These are phyloP conservation scores for Glycyrrhiza uralensis DNA, from an alignment of 306 rosid genomes.

Conservation along the genomic window DNA sequence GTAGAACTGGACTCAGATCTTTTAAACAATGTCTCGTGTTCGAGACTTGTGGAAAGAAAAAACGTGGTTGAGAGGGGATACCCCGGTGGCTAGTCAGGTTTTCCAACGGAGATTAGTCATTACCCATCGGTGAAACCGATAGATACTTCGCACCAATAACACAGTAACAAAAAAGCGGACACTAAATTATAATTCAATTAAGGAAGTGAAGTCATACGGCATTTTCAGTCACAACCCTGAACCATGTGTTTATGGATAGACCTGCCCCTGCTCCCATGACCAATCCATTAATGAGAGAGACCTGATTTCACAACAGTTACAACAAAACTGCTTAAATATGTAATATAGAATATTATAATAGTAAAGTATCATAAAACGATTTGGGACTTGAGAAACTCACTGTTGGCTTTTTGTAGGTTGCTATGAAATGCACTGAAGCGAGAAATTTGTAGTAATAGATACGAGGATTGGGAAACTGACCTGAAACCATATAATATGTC, in stretches of 20 bases:
- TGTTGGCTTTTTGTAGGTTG: constrained; percentile 3
- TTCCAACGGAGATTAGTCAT: too few species aligned
- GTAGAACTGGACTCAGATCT: too few species aligned
- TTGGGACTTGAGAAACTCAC: not conserved
- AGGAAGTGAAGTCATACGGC: not conserved
- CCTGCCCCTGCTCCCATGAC: constrained; percentile 36
- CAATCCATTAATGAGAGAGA: constrained; percentile 20
- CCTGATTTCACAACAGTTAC: not conserved
- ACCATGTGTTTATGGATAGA: constrained; percentile 17
- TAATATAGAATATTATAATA: not conserved
- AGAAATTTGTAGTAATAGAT: constrained; percentile 8
- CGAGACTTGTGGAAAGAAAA: too few species aligned
- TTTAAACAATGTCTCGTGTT: too few species aligned
- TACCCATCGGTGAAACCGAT: too few species aligned
- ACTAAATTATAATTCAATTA: too few species aligned
- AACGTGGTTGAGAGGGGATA: too few species aligned
- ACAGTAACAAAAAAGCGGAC: too few species aligned
- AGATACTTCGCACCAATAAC: too few species aligned
- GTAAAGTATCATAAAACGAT: not conserved
- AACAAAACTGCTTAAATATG: not conserved
- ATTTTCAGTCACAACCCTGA: constrained; percentile 26
- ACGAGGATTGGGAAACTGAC: constrained; percentile 1
- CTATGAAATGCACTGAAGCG: not conserved
- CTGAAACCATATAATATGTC: not conserved
- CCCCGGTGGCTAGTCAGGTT: too few species aligned